A percentile compares a stretch with the other conserved stretches of the same genome.
Evolutionary conservation across 1,284 basidiomycete genomes (phyloP).

Genomic region (Heimioporus retisporus): DNA sequence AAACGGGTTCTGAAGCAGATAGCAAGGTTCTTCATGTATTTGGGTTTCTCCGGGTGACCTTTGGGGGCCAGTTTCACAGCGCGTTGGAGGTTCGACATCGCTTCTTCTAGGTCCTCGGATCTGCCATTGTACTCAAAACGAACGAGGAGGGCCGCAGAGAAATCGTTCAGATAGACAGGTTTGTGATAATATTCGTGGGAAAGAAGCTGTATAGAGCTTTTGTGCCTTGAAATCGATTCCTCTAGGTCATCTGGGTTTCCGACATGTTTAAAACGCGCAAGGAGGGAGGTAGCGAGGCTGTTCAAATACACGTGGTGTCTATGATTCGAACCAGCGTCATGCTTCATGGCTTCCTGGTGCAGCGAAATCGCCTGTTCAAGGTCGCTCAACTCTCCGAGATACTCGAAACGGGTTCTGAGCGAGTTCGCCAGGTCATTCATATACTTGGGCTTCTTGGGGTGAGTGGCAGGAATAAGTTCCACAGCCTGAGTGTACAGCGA

Average conservation of each 20-base stretch:
- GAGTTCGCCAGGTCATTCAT: not conserved
- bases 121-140: not conserved
- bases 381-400: not conserved
- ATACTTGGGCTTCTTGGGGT: not conserved
- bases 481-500: not conserved
- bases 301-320: not conserved
- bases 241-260: not conserved
- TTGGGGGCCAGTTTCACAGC: not conserved
- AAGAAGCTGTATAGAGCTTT: not conserved
- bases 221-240: not conserved
- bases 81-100: not conserved
- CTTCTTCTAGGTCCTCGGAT: not conserved
- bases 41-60: not conserved
- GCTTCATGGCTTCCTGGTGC: not conserved
- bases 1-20: not conserved
- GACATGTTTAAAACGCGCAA: not conserved
- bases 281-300: not conserved
- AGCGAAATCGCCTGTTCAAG: not conserved
- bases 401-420: not conserved
- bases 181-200: not conserved
- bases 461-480: not conserved
- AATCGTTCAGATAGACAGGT: not conserved
- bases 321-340: not conserved
- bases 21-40: not conserved
- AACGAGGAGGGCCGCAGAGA: not conserved